phyloP scores from a whole-genome alignment of 2,329 filamentous ascomycete species.

The Tolypocladium cylindrosporum region DNA sequence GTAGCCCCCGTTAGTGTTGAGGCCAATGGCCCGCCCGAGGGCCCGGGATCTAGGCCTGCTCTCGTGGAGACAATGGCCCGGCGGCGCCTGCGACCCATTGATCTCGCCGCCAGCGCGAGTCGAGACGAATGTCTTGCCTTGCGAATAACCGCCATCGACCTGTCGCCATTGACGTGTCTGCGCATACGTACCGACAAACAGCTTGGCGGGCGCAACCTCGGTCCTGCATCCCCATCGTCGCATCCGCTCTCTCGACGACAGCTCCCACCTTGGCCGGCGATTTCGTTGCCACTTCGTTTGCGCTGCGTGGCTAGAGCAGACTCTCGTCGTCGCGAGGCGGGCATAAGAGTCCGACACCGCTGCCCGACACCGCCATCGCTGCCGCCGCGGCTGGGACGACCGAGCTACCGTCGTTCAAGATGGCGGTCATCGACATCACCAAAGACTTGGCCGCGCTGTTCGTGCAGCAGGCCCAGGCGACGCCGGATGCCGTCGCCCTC shows the following conservation, averaged over 20 bases:
- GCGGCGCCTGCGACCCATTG: not conserved
- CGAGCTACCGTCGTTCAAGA: constrained; percentile 20
- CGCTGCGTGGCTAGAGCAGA: not conserved
- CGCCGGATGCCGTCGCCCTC: constrained; percentile 59
- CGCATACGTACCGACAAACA: not conserved
- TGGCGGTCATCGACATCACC: constrained; percentile 58
- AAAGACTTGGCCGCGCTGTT: constrained; percentile 69
- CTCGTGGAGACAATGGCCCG: not conserved
- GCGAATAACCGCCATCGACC: not conserved
- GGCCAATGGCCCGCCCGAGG: not conserved
- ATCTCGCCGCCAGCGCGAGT: not conserved
- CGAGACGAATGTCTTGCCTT: not conserved
- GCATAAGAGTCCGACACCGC: not conserved
- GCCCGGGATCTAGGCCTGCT: not conserved
- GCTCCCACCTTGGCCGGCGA: not conserved
- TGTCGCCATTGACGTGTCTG: not conserved
- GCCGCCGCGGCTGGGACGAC: not conserved
- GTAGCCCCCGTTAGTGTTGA: not conserved
- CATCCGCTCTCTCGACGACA: not conserved
- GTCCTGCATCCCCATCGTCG: not conserved
- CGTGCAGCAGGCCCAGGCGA: constrained; percentile 54
- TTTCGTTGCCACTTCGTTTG: not conserved
- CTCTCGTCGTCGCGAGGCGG: not conserved
- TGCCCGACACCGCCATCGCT: not conserved
- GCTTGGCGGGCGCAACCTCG: not conserved